Evolutionary conservation across 768 basidiomycete genomes (phyloP).

Genomic region (Xanthoconium purpureum): DNA sequence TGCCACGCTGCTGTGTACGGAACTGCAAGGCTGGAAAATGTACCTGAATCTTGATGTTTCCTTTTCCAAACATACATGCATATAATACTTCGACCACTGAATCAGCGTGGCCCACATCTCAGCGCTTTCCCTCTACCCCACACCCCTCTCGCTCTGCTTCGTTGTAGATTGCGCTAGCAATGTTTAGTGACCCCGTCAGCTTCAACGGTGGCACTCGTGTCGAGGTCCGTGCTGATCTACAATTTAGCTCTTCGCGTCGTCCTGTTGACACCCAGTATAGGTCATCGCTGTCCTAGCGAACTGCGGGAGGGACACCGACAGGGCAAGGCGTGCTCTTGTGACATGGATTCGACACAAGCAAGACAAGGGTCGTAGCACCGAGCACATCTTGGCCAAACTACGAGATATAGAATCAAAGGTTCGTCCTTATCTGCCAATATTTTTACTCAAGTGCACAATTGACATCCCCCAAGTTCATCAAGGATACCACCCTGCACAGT

Average conservation of each 20-base stretch:
- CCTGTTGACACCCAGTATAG: slow-evolving; percentile 12
- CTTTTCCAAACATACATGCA: slow-evolving; percentile 4
- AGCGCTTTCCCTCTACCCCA: slow-evolving; percentile 3
- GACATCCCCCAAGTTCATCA: slow-evolving; percentile 26
- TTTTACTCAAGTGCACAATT: too few relatives aligned
- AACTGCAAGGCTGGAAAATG: background rate
- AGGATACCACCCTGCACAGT: slow-evolving; percentile 23
- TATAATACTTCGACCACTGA: slow-evolving; percentile 10
- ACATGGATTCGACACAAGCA: slow-evolving; percentile 32
- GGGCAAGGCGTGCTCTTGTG: slow-evolving; percentile 27
- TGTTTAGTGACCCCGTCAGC: slow-evolving; percentile 26
- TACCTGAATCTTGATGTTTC: slow-evolving; percentile 18
- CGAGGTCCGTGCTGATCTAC: slow-evolving; percentile 22
- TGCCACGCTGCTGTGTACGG: slow-evolving; percentile 16
- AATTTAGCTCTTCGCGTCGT: background rate
- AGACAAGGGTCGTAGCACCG: slow-evolving; percentile 26
- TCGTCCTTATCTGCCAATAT: background rate
- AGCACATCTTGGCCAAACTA: slow-evolving; percentile 30
- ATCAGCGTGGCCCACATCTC: background rate
- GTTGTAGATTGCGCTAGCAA: background rate
- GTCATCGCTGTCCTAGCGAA: slow-evolving; percentile 34
- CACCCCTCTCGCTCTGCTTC: background rate
- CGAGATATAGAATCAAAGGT: slow-evolving; percentile 30
- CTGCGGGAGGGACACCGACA: slow-evolving; percentile 28
- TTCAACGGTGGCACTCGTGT: slow-evolving; percentile 30